Conservation (phyloP, 148 eudicot genomes). For the Amaranthus hypochondriacus region DNA sequence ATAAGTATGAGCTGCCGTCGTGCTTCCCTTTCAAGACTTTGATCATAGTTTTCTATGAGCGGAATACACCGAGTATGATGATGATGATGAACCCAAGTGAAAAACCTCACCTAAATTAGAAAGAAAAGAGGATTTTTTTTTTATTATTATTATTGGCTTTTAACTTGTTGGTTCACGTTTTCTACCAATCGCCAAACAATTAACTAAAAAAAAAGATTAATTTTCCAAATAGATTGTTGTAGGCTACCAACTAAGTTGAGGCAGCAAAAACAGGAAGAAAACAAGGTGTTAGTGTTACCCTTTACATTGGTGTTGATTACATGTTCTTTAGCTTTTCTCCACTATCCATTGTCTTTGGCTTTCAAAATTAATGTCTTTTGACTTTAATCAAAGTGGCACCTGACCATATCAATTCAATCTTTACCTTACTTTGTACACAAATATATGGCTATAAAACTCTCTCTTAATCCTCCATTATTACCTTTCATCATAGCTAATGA, state of each 20-base stretch:
- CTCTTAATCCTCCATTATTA: constrained; percentile 3
- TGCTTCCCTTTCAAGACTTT: too few relatives aligned
- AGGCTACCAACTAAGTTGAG: not conserved
- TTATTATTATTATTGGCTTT: too few relatives aligned
- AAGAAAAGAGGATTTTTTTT: too few relatives aligned
- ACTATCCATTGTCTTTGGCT: constrained; percentile 30
- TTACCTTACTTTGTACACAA: constrained; percentile 16
- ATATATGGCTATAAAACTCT: not conserved
- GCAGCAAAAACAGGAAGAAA: not conserved
- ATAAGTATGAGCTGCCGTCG: too few relatives aligned
- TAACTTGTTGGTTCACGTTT: too few relatives aligned
- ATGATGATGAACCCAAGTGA: too few relatives aligned
- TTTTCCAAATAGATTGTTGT: too few relatives aligned
- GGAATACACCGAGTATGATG: too few relatives aligned
- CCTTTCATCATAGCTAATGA: constrained; percentile 11
- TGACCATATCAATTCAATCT: constrained; percentile 8
- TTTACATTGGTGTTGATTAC: constrained; percentile 8
- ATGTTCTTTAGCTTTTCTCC: constrained; percentile 13
- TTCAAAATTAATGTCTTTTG: constrained; percentile 28
- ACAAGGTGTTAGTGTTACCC: not conserved
- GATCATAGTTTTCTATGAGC: too few relatives aligned
- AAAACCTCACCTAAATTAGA: too few relatives aligned
- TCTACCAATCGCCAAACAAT: too few relatives aligned
- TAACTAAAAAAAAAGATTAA: too few relatives aligned
- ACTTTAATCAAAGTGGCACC: constrained; percentile 23